Evolutionary conservation across 192 early-diverging fungal genomes (phyloP).

Genomic region (Kappamyces sp.): DNA sequence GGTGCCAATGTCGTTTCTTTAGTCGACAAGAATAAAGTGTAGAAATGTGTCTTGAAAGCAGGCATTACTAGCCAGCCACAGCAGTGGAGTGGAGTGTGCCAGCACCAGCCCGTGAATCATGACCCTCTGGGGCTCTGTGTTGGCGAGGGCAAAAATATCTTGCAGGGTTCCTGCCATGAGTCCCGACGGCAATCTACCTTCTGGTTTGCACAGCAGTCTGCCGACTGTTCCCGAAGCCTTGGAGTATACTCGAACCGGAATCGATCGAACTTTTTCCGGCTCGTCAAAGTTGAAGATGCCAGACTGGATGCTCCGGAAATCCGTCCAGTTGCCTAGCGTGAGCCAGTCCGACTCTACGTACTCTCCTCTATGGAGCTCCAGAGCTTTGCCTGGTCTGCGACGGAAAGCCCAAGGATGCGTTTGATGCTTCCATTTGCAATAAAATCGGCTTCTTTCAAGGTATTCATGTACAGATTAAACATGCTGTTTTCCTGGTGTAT

Average conservation of each 20-base stretch:
- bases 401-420: conserved; percentile 79
- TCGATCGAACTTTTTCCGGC: conserved; percentile 1
- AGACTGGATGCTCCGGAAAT: not conserved
- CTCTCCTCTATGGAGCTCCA: conserved; percentile 65
- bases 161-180: not conserved
- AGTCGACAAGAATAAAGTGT: conserved; percentile 56
- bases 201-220: not conserved
- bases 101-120: conserved; percentile 67
- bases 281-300: conserved; percentile 9
- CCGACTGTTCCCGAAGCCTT: not conserved
- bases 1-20: not conserved
- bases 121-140: not conserved
- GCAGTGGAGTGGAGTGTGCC: conserved; percentile 64
- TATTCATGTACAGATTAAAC: conserved; percentile 7
- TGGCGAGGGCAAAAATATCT: not conserved
- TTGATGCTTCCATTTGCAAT: conserved; percentile 76
- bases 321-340: not conserved
- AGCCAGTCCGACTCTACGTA: conserved; percentile 19
- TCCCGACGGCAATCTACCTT: not conserved
- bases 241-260: conserved; percentile 11
- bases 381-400: conserved; percentile 72
- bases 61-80: conserved; percentile 70
- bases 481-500: not conserved
- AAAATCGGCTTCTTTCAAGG: conserved; percentile 62
- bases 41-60: conserved; percentile 79